phyloP scores from a whole-genome alignment of 2,329 filamentous ascomycete genomes.

The Phaeosphaeria sp. region DNA sequence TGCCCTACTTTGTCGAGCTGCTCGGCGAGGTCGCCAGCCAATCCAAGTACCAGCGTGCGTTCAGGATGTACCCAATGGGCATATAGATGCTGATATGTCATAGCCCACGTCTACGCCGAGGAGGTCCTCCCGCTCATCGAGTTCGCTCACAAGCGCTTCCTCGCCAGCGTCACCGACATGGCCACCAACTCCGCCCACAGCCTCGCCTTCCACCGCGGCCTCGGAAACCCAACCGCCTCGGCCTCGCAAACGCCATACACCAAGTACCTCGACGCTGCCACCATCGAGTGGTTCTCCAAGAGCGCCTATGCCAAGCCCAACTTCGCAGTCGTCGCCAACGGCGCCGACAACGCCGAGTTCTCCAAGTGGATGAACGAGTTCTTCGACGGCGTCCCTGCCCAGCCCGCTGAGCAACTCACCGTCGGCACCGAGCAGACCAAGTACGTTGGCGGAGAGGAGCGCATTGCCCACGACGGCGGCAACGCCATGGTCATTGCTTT shows the following conservation, averaged over 20 bases:
- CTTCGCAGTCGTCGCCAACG: conserved; percentile 90
- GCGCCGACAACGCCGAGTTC: conserved; percentile 76
- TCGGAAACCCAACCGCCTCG: conserved; percentile 80
- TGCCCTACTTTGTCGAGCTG: conserved; percentile 97
- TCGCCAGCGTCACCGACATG: conserved; percentile 68
- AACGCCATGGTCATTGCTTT: conserved; percentile 92
- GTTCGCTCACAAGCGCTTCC: conserved; percentile 76
- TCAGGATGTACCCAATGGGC: conserved; percentile 23
- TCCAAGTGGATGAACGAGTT: conserved; percentile 92
- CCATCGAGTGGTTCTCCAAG: conserved; percentile 76
- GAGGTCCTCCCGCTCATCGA: conserved; percentile 80
- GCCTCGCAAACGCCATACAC: conserved; percentile 73
- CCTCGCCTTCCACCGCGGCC: conserved; percentile 90
- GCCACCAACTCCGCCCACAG: conserved; percentile 87
- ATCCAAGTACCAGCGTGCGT: conserved; percentile 79
- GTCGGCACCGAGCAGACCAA: conserved; percentile 72
- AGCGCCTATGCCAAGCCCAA: conserved; percentile 87
- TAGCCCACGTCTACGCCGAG: conserved; percentile 90
- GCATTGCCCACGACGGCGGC: conserved; percentile 75
- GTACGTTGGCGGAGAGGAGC: conserved; percentile 96
- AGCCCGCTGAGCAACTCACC: conserved; percentile 51
- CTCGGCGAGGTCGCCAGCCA: conserved; percentile 88
- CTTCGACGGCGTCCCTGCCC: conserved; percentile 74
- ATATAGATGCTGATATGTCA: conserved; percentile 10
- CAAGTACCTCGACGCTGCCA: conserved; percentile 80